Base-by-base conservation (phyloP, 2,329 filamentous ascomycete species). In the Fusarium tjaetaba region DNA sequence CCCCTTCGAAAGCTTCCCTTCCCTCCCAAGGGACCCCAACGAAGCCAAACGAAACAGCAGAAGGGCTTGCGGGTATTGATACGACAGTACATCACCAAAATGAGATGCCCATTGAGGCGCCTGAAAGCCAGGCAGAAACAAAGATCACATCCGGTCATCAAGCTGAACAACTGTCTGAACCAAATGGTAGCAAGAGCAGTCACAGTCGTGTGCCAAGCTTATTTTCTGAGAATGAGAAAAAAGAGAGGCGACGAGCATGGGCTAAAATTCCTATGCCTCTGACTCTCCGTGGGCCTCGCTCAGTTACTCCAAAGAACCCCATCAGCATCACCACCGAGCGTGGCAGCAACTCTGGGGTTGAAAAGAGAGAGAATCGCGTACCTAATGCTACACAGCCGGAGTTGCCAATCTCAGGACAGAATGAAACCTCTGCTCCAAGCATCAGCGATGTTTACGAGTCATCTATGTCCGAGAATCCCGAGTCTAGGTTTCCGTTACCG, bases 251-350 rank as follows among this genome's bases (percentile, higher is more conserved):
- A 67, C 73, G 77, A 75, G 76, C 75, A 58, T 81, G 79, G 80
- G 74, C 80, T 76, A 81, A 76, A 63, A 82, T 82, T 70, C 68
- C 78, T 43, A 79, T 82, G 79, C 81, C 81, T 49, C 65, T 81
- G 61, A 70, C 76, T 63, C 78, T 71, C 56, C 74, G 59, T 43
- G 74, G 73, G 55, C n/a, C 60, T 24, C 71, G 67, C 28, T 49
- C 55, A 22, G 24, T 61, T 28, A 68, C 67, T 18, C 55, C 65
- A 39, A 60, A 46, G 9, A 65, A 68, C 53, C 18, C 30, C 10
- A 51, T 41, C 34, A 61, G 28, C 43, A 51, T 30, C 48, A 42
- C 53, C 7, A 32, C 26, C 30, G 57, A 71, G 36, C 20, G 30
- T 49, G 49, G 30, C 16, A 46, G 24, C 16, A 36, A 26, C 39